phyloP scores from a whole-genome alignment of 108 stramenopile species.

The Asterionellopsis glacialis region DNA sequence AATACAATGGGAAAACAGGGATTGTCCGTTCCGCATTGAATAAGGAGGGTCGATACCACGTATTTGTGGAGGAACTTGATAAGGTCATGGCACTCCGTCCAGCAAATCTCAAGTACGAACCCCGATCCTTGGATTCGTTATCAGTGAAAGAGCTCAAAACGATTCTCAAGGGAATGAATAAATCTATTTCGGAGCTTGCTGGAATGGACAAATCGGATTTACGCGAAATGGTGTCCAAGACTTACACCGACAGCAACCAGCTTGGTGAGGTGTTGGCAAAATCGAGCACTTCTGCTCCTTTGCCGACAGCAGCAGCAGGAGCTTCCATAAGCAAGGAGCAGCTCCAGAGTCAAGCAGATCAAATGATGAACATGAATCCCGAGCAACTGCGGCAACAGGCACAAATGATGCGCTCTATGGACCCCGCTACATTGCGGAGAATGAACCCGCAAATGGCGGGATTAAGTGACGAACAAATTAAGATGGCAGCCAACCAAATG shows the following conservation, averaged over 20 bases:
- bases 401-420: conserved; percentile 45
- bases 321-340: not conserved
- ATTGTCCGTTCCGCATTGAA: conserved; percentile 35
- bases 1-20: conserved; percentile 72
- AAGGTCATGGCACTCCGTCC: conserved; percentile 51
- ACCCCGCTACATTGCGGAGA: conserved; percentile 42
- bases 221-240: conserved; percentile 12
- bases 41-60: conserved; percentile 48
- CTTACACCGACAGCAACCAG: not conserved
- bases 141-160: conserved; percentile 58
- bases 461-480: conserved; percentile 59
- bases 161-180: conserved; percentile 26
- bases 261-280: not conserved
- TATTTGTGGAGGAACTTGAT: conserved; percentile 30
- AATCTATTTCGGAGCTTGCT: conserved; percentile 10
- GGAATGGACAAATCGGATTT: conserved; percentile 58
- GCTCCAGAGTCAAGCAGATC: conserved; percentile 8
- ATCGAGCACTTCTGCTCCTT: not conserved
- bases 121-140: conserved; percentile 36
- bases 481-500: conserved; percentile 52
- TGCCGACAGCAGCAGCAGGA: not conserved
- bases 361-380: conserved; percentile 56
- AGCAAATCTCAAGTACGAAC: conserved; percentile 49
- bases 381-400: conserved; percentile 63
- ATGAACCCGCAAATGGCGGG: conserved; percentile 64